These are phyloP conservation scores for Kalmusia sp. DNA, from an alignment of 2,329 filamentous ascomycete genomes.

Conservation along the genomic window DNA sequence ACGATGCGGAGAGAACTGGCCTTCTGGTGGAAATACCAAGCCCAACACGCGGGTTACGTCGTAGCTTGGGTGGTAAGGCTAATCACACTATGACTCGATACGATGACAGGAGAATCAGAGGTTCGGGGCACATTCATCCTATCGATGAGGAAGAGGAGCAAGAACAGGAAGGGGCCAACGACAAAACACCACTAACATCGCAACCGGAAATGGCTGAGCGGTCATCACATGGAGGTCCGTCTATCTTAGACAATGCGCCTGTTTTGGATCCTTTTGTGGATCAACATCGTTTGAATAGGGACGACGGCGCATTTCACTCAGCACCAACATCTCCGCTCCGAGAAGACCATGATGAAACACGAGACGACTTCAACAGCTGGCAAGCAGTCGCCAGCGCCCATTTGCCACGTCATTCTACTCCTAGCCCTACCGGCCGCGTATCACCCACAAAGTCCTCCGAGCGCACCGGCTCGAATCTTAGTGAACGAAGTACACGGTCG, in stretches of 20 bases:
- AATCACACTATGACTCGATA: slow-evolving; percentile 50
- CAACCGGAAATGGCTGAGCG: slow-evolving; percentile 36
- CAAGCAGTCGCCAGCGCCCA: slow-evolving; percentile 16
- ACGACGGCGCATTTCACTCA: slow-evolving; percentile 26
- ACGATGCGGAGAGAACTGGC: slow-evolving; percentile 54
- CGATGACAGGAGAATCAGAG: slow-evolving; percentile 58
- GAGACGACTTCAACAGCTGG: slow-evolving; percentile 18
- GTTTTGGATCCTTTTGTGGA: slow-evolving; percentile 52
- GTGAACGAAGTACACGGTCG: slow-evolving; percentile 58
- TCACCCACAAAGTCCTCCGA: slow-evolving; percentile 61
- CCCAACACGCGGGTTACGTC: slow-evolving; percentile 55
- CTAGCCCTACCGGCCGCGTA: slow-evolving; percentile 40
- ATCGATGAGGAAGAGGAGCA: slow-evolving; percentile 69
- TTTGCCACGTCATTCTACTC: slow-evolving; percentile 21
- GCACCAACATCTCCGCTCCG: slow-evolving; percentile 28
- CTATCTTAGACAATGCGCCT: slow-evolving; percentile 39
- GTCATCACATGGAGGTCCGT: slow-evolving; percentile 19
- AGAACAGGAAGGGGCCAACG: slow-evolving; percentile 43
- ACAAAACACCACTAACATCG: slow-evolving; percentile 20
- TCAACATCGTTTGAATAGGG: slow-evolving; percentile 35
- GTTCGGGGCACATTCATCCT: slow-evolving; percentile 65
- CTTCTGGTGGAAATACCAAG: slow-evolving; percentile 57
- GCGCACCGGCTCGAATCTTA: slow-evolving; percentile 63
- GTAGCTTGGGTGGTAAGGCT: slow-evolving; percentile 45
- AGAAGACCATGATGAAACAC: slow-evolving; percentile 16